These are phyloP conservation scores for Tripterygium wilfordii DNA, from an alignment of 177 flowering plant genomes.

Conservation along the genomic window DNA sequence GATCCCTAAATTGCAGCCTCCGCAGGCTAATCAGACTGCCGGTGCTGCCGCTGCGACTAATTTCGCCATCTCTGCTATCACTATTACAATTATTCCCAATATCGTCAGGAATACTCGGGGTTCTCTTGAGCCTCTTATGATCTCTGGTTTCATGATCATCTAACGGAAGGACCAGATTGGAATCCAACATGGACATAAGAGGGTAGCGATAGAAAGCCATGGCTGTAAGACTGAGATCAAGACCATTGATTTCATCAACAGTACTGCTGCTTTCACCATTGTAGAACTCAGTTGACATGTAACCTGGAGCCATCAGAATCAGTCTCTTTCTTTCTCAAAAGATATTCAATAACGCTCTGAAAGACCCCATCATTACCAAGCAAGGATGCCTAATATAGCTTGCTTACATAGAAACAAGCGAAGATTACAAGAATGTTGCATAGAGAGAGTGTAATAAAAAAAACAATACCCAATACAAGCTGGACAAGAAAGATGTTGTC, in stretches of 20 bases:
- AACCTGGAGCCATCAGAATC: slow-evolving; percentile 22
- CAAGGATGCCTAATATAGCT: slow-evolving; percentile 5
- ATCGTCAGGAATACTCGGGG: slow-evolving; percentile 17
- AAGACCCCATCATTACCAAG: slow-evolving; percentile 9
- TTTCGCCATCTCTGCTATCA: slow-evolving; percentile 6
- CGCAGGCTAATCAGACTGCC: slow-evolving; percentile 29
- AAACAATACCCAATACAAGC: too few species aligned
- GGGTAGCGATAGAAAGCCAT: slow-evolving; percentile 30
- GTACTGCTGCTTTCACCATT: slow-evolving; percentile 4
- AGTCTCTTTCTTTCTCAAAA: slow-evolving; percentile 5
- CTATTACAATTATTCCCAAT: slow-evolving; percentile 9
- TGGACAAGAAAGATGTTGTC: too few species aligned
- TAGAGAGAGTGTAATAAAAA: too few species aligned
- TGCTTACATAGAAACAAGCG: too few species aligned
- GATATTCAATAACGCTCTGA: slow-evolving; percentile 30
- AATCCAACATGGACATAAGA: slow-evolving; percentile 17
- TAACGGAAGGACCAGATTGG: slow-evolving; percentile 9
- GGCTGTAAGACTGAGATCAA: slow-evolving; percentile 32
- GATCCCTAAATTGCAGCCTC: slow-evolving; percentile 48
- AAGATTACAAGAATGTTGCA: too few species aligned
- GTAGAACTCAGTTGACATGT: slow-evolving; percentile 9
- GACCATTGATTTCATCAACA: slow-evolving; percentile 5
- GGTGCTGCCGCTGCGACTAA: slow-evolving; percentile 18
- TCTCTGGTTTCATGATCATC: slow-evolving; percentile 19
- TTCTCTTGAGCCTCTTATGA: slow-evolving; percentile 18